Evolutionary conservation across 257 asterid species (phyloP), one percentile per base, ranked within the genome.

Genomic region (Capsicum chinense): DNA sequence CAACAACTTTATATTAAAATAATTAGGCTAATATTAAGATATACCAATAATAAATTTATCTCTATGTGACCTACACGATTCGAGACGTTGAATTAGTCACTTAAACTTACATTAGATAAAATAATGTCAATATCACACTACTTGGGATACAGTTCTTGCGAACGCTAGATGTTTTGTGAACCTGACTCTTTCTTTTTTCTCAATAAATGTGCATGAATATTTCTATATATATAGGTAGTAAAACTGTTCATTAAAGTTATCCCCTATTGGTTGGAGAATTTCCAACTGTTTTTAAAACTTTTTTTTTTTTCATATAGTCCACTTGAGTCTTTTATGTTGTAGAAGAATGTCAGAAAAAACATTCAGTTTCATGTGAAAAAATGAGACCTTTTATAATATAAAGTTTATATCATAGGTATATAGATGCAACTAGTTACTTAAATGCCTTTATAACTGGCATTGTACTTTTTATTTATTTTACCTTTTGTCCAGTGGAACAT

Each of bases 331-430:
- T 56, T 13, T 5, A 12, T 56, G 16, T 56, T 35, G 52, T 17
- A 73, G 7, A 21, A 14, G 81, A 74, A 74, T 74, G 81, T 50
- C 81, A 74, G 81, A 74, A 74, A 74, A 12, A 74, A 50, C 81
- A 74, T 60, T 12, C 13, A 50, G 14, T 74, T 74, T 21, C 81
- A 74, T 74, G 81, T 74, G 62, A 74, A 74, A 48, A 50, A 50
- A 16, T 50, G 21, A 21, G 44, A 6, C 47, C 21, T 50, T 74
- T 21, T 50, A 48, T 50, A 39, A 4, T 39, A 50, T 44, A 50
- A 26, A 26, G 33, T 26, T 26, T 26, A 26, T 26, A 26, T 26
- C 33, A 26, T 26, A 26, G 59, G 59, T 50, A 11, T 52, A 73
- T 21, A 74, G 50, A 74, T 74, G 62, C 44, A 14, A 21, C 62